Evolutionary conservation across 1,284 basidiomycete species (phyloP), one percentile per base, ranked within the genome.

Genomic region (Rhodotorula sp.): DNA sequence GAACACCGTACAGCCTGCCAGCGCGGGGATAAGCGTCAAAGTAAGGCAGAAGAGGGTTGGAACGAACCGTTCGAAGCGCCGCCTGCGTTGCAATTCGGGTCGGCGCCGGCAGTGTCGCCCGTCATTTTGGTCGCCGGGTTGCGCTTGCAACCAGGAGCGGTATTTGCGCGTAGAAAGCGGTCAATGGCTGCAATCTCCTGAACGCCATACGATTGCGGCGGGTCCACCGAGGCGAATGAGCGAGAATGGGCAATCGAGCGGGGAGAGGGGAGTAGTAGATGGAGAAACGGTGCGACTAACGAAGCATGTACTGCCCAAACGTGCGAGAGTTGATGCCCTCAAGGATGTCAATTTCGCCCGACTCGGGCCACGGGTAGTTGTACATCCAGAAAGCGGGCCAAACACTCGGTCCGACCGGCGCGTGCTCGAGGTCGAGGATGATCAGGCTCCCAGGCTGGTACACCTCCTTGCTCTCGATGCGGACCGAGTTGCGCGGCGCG

Each of bases 1-100:
- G 50, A 76, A 78, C 13, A 79, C 81, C 10, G 82, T 84, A 80
- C 91, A 93, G 17, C 91, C 91, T 50, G 48, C 46, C 22, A 7
- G 39, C 39, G 46, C 48, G 25, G 15, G 29, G 29, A 29, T 17
- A 15, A 36, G 29, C 39, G 37, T 32, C 64, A 21, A 55, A 44
- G 53, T 34, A 41, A 19, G 48, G 3, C 22, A 7, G 25, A 13
- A 27, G 27, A 50, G 25, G 46, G 25, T 21, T 3, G 25, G 60
- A 3, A n/a, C 44, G 29, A 8, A 34, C 51, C 36, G 22, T 36
- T 36, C 25, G 27, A 8, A 15, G 8, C n/a, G n/a, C 27, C 29
- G 29, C 41, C 41, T 29, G 54, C 39, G 62, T 64, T 37, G 62
- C 61, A 48, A 25, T 51, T 54, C 2, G 36, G 3, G 36, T 15